Evolutionary conservation across 2,329 filamentous ascomycete genomes (phyloP).

Genomic region (Microdochium bolleyi): DNA sequence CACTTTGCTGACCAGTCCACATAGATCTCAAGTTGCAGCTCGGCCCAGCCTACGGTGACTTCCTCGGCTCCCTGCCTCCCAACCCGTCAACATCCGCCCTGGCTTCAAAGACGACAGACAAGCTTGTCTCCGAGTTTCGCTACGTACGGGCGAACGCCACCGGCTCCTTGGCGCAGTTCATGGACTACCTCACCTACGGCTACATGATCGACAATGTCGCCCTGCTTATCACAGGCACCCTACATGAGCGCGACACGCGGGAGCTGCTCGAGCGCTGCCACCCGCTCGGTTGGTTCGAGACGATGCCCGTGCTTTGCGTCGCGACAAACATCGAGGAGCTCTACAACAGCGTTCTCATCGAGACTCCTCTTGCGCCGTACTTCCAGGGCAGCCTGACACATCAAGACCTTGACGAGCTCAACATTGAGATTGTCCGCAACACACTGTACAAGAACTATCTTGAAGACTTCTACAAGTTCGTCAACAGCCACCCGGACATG

Average conservation of each 20-base stretch:
- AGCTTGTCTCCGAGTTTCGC: slow-evolving; percentile 94
- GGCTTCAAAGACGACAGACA: slow-evolving; percentile 92
- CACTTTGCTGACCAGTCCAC: slow-evolving; percentile 5
- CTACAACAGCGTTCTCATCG: slow-evolving; percentile 95
- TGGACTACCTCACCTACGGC: slow-evolving; percentile 96
- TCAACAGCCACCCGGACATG: slow-evolving; percentile 84
- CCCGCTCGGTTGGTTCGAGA: slow-evolving; percentile 97
- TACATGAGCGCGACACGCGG: slow-evolving; percentile 94
- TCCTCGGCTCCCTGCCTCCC: slow-evolving; percentile 84
- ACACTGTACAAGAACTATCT: slow-evolving; percentile 99
- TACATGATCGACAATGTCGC: slow-evolving; percentile 99
- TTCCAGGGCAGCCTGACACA: slow-evolving; percentile 96
- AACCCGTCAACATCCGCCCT: slow-evolving; percentile 96
- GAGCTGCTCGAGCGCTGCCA: slow-evolving; percentile 95
- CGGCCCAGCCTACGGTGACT: slow-evolving; percentile 92
- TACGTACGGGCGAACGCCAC: slow-evolving; percentile 93
- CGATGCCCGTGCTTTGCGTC: slow-evolving; percentile 94
- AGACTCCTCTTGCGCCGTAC: slow-evolving; percentile 91
- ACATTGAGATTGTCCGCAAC: slow-evolving; percentile 98
- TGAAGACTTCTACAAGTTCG: slow-evolving; percentile 93
- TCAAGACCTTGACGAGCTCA: slow-evolving; percentile 95
- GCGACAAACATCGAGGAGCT: slow-evolving; percentile 98
- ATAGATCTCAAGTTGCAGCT: slow-evolving; percentile 96
- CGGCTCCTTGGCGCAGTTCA: slow-evolving; percentile 85
- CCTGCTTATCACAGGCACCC: slow-evolving; percentile 91